Base-by-base conservation (phyloP, 257 asterid genomes). In the Solanum ahanhuiri region DNA sequence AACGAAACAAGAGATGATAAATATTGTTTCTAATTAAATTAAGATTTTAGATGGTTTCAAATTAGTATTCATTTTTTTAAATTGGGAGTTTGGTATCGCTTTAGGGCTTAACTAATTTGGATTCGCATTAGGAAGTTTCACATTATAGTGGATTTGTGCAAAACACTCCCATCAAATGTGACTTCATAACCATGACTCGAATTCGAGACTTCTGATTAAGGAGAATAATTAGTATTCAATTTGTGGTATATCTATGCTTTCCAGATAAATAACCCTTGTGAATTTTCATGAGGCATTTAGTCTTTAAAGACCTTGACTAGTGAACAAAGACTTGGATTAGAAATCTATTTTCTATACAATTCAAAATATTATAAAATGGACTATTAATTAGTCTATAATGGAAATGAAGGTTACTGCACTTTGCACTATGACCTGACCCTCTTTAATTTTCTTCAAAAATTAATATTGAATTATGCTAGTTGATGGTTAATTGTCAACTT, bases 341-440 rank as follows among this genome's bases (percentile, higher is more conserved):
- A 57, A 71, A 57, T 25, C 30, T 11, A 57, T 72, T 86, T 37
- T 25, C n/a, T 17, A 70, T 72, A 88, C 22, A 18, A 83, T 28
- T 67, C 84, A 83, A 87, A 88, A 48, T 31, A 86, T 14, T n/a
- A 37, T 25, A 18, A 57, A 45, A 64, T 75, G 58, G 54, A 57
- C 72, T 64, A 31, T 81, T 81, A 45, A 45, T 45, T 34, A 87
- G 70, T 86, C 25, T 81, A 48, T 82, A 57, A 10, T 45, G 83
- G 85, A 67, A 45, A 75, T 8, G 63, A 51, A 85, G 87, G 87
- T 85, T 23, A 7, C 31, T 12, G 63, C 87, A 85, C 79, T 67
- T 35, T 35, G 63, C 76, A 90, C 87, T 90, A 89, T 93, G 89
- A 91, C 88, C 88, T 66, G 91, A 91, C 90, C 91, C 75, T 87